phyloP scores from a whole-genome alignment of 768 basidiomycete genomes.

The Phlegmacium glaucopus region DNA sequence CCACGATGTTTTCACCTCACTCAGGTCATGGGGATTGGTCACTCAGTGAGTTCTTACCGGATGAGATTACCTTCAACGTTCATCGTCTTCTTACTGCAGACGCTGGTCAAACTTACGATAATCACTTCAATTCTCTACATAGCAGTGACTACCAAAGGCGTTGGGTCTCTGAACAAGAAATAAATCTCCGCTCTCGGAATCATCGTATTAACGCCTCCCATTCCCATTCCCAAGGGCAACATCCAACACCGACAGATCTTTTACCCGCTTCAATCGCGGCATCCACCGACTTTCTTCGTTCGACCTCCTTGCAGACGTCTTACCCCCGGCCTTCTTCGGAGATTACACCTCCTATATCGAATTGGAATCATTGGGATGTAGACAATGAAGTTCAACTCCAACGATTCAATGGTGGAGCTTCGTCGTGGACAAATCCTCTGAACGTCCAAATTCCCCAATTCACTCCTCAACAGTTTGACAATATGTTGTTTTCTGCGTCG shows the following conservation, averaged over 20 bases:
- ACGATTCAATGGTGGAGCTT: slow-evolving; percentile 11
- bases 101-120: slow-evolving; percentile 5
- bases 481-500: slow-evolving; percentile 22
- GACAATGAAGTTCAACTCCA: slow-evolving; percentile 10
- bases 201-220: no score
- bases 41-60: slow-evolving; percentile 13
- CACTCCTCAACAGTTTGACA: slow-evolving; percentile 23
- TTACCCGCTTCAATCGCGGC: slow-evolving; percentile 7
- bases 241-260: not conserved
- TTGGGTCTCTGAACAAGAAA: slow-evolving; percentile 11
- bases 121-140: slow-evolving; percentile 1
- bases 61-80: not conserved
- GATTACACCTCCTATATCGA: slow-evolving; percentile 5
- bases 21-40: slow-evolving; percentile 15
- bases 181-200: slow-evolving; percentile 12
- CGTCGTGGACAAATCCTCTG: slow-evolving; percentile 17
- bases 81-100: not conserved
- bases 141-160: slow-evolving; percentile 5
- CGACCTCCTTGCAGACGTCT: slow-evolving; percentile 6
- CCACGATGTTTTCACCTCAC: slow-evolving; percentile 10
- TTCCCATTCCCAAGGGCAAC: no score
- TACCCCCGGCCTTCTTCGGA: slow-evolving; percentile 6
- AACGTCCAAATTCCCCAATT: slow-evolving; percentile 26
- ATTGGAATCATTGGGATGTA: slow-evolving; percentile 17
- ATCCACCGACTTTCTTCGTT: slow-evolving; percentile 6